Evolutionary conservation across 495 filamentous ascomycete genomes (phyloP), one percentile per base, ranked within the genome.

Genomic region (Penicillium parvum): DNA sequence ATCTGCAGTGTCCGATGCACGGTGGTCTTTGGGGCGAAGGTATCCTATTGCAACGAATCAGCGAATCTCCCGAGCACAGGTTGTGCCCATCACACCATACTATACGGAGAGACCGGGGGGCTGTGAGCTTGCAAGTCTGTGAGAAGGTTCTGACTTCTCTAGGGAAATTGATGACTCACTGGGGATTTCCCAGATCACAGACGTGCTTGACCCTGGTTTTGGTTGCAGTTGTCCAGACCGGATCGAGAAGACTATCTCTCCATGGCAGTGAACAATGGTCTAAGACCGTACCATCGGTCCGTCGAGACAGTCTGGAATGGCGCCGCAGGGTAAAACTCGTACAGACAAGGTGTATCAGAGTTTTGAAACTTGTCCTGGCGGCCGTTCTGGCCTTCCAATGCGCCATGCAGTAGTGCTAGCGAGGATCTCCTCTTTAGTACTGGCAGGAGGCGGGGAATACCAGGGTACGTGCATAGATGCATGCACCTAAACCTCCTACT

Each of bases 11-110:
- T n/a, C n/a, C n/a, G n/a, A n/a, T n/a, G n/a, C n/a, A n/a, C n/a
- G n/a, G 27, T 30, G 12, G 28, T 7, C n/a, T 1, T 30, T n/a
- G 5, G n/a, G 3, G n/a, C 25, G 3, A 3, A 8, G n/a, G 7
- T 8, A 14, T 30, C 16, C 28, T 30, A 30, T n/a, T 30, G 28
- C 12, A n/a, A 14, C 28, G 16, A 5, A 16, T 15, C 28, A n/a
- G 7, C 27, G 15, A 14, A n/a, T n/a, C n/a, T n/a, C n/a, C n/a
- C n/a, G n/a, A n/a, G n/a, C n/a, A n/a, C n/a, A 37, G 34, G 28
- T 17, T 48, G 21, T 37, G 39, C 40, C 45, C 41, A 49, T 53
- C 50, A 49, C 50, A 53, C 45, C 49, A 48, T 48, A 42, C 23
- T n/a, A n/a, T n/a, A n/a, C n/a, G n/a, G n/a, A n/a, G 30, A 35